Evolutionary conservation across 805 yeast genomes (phyloP).

Genomic region (Hanseniaspora vineae): DNA sequence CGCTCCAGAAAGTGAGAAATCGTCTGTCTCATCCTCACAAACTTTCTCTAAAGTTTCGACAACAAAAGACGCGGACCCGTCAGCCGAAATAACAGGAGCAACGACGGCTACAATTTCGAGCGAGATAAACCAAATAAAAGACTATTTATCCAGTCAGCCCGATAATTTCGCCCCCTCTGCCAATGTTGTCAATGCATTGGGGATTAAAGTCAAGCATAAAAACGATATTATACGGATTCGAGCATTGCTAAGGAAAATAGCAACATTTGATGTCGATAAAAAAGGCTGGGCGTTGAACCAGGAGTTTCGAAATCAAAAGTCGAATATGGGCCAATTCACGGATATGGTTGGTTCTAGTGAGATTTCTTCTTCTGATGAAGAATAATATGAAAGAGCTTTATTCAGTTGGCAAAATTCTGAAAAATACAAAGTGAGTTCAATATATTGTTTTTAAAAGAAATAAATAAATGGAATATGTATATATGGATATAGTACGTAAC

Average conservation of each 20-base stretch:
- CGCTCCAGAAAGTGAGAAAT: no score
- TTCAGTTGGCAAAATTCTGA: no score
- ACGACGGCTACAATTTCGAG: conserved; percentile 11
- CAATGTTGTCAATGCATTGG: conserved; percentile 30
- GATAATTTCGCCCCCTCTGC: conserved; percentile 35
- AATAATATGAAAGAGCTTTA: background rate
- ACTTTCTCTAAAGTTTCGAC: no score
- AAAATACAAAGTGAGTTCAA: no score
- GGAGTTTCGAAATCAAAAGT: conserved; percentile 19
- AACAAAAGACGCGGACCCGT: no score
- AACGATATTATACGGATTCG: conserved; percentile 48
- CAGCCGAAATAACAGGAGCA: background rate
- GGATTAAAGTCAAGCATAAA: conserved; percentile 31
- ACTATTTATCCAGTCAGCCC: conserved; percentile 25
- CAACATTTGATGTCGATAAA: conserved; percentile 46
- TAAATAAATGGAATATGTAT: background rate
- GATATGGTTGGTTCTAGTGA: background rate
- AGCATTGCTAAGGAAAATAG: conserved; percentile 54
- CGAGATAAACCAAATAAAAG: conserved; percentile 27
- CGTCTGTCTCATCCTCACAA: no score
- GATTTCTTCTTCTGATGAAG: background rate
- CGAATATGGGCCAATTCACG: no score
- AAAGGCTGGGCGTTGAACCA: conserved; percentile 56
- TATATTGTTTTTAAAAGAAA: background rate
- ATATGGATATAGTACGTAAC: background rate